These are phyloP conservation scores for Zymoseptoria brevis DNA, from an alignment of 2,329 filamentous ascomycete species.

Conservation along the genomic window DNA sequence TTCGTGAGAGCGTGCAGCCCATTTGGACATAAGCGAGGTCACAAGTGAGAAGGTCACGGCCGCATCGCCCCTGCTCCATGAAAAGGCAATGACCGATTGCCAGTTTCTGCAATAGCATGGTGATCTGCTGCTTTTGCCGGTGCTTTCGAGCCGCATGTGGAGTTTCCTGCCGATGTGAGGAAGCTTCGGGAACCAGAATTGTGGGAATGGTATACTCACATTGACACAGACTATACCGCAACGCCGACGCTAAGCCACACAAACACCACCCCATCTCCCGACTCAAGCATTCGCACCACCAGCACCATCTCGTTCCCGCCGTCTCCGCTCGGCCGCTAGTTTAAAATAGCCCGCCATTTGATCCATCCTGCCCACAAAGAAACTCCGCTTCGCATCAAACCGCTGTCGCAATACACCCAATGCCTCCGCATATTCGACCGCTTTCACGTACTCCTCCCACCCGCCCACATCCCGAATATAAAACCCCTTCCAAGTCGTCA, in stretches of 20 bases:
- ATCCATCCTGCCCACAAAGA: slow-evolving; percentile 88
- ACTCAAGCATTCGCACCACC: not conserved
- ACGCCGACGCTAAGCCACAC: slow-evolving; percentile 13
- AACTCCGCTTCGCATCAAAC: slow-evolving; percentile 69
- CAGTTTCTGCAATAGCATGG: no score
- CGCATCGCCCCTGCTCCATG: no score
- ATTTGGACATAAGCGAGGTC: not conserved
- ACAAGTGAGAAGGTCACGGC: no score
- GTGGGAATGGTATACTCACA: not conserved
- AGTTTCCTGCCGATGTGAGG: no score
- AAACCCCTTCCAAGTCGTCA: slow-evolving; percentile 76
- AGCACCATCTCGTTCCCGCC: slow-evolving; percentile 19
- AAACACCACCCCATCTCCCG: slow-evolving; percentile 1
- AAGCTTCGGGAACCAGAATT: no score
- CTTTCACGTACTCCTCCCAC: slow-evolving; percentile 59
- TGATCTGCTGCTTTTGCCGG: no score
- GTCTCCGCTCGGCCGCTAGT: slow-evolving; percentile 44
- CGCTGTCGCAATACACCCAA: slow-evolving; percentile 86
- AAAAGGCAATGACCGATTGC: no score
- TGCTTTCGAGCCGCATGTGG: no score
- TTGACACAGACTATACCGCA: not conserved
- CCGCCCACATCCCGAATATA: slow-evolving; percentile 74
- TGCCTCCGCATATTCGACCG: slow-evolving; percentile 72
- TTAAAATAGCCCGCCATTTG: slow-evolving; percentile 72
- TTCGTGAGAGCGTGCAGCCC: not conserved